phyloP scores from a whole-genome alignment of 2,329 filamentous ascomycete genomes.

The Simplicillium aogashimaense region DNA sequence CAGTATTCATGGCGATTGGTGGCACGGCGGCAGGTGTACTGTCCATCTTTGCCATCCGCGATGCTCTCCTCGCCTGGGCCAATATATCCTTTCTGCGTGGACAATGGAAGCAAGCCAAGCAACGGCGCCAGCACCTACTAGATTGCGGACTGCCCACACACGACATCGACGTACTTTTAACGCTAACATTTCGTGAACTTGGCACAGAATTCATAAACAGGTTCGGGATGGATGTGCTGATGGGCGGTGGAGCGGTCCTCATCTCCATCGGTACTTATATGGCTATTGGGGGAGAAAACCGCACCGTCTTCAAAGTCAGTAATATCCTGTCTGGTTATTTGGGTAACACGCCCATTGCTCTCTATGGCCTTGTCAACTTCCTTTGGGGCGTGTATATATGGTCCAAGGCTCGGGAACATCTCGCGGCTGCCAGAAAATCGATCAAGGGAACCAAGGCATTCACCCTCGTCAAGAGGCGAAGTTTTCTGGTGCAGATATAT shows the following conservation, averaged over 20 bases:
- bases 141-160: slow-evolving; percentile 3
- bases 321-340: slow-evolving; percentile 46
- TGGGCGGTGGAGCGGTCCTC: slow-evolving; percentile 38
- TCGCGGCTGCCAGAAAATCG: slow-evolving; percentile 13
- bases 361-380: slow-evolving; percentile 38
- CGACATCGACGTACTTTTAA: slow-evolving; percentile 25
- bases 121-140: slow-evolving; percentile 7
- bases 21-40: slow-evolving; percentile 34
- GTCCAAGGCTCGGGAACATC: slow-evolving; percentile 27
- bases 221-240: slow-evolving; percentile 36
- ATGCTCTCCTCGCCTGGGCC: slow-evolving; percentile 29
- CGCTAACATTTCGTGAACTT: slow-evolving; percentile 36
- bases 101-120: slow-evolving; percentile 25
- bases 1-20: slow-evolving; percentile 42
- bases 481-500: slow-evolving; percentile 32
- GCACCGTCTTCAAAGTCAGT: slow-evolving; percentile 29
- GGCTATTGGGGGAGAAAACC: slow-evolving; percentile 40
- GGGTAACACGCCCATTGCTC: slow-evolving; percentile 38
- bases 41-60: slow-evolving; percentile 33
- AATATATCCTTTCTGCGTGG: slow-evolving; percentile 34
- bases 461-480: slow-evolving; percentile 22
- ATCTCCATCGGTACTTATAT: slow-evolving; percentile 41
- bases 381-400: slow-evolving; percentile 36
- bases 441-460: slow-evolving; percentile 15
- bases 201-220: slow-evolving; percentile 41